Base-by-base conservation (phyloP, 2,329 filamentous ascomycete genomes). In the Didymella pomorum region DNA sequence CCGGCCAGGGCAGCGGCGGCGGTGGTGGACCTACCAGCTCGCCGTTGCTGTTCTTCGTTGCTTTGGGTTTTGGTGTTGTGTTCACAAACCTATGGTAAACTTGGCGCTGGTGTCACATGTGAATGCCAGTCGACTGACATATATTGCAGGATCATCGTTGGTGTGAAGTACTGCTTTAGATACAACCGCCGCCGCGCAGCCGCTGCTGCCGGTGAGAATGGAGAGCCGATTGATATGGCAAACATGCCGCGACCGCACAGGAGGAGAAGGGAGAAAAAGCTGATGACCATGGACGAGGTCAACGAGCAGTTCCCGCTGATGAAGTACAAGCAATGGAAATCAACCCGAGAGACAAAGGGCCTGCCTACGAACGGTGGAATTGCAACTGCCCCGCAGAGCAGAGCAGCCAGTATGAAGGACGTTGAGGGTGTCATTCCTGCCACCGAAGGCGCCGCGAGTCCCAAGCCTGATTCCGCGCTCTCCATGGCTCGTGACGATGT, bases 281-380 rank as follows among this genome's bases (percentile, higher is more conserved):
- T 99, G 67, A 98, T 99, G 95, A 91, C 91, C 2, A 97, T 98
- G 88, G 95, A 99, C 62, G 95, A 99, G 79, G 95, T 99, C 63
- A 98, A 99, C 75, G 93, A 96, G 67, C 92, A 96, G 68, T 99
- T 99, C 71, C 94, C 95, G 0, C 87, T 97, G 80, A 89, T 88
- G 68, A 98, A 98, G 79, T 99, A 99, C 85, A 98, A 99, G 81
- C 87, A 85, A 51, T 99, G 95, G 94, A 90, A 95, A 58, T 89
- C 91, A 7, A 87, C 87, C 54, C 89, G 94, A 58, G 93, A 93
- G 56, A 87, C 89, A 57, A 87, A 96, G 75, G 95, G 94, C 8
- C 81, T 98, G 45, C 89, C 94, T 3, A 90, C 92, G 10, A 86
- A 87, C 53, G 95, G 94, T 52, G 95, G 94, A 35, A 91, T 98